A percentile compares a stretch with the other conserved stretches of the same genome.
These are phyloP conservation scores for Colletotrichum tanaceti DNA, from an alignment of 2,329 filamentous ascomycete genomes.

Conservation along the genomic window DNA sequence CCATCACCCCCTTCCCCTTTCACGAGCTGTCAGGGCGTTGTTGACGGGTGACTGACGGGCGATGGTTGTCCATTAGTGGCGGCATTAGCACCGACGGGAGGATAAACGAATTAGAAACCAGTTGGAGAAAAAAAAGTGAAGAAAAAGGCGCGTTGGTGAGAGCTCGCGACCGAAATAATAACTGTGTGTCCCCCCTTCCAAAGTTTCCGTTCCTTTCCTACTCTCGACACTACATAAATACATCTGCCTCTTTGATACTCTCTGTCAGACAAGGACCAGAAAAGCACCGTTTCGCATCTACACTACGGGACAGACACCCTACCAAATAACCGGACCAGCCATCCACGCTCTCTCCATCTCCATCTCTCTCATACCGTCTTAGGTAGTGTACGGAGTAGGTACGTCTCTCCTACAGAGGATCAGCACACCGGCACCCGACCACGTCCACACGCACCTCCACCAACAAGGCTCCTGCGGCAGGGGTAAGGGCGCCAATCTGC, in stretches of 20 bases:
- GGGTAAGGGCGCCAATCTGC: constrained; percentile 29
- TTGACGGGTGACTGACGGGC: constrained; percentile 29
- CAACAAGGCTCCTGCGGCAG: constrained; percentile 31
- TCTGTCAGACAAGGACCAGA: not conserved
- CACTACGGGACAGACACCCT: constrained; percentile 10
- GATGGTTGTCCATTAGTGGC: constrained; percentile 16
- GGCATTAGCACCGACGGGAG: constrained; percentile 4
- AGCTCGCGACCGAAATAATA: not conserved
- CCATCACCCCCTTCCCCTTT: not conserved
- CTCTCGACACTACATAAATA: not conserved
- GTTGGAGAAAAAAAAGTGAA: not conserved
- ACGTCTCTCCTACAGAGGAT: constrained; percentile 7
- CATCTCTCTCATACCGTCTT: not conserved
- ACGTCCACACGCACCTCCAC: not conserved
- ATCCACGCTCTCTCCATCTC: constrained; percentile 2
- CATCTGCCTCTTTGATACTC: not conserved
- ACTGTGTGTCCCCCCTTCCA: not conserved
- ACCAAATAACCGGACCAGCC: constrained; percentile 12
- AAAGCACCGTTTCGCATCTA: constrained; percentile 9
- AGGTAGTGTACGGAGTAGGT: too few relatives aligned
- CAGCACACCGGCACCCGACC: constrained; percentile 24
- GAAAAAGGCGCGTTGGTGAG: too few relatives aligned
- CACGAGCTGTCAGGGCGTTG: constrained; percentile 22
- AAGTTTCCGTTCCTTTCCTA: not conserved
- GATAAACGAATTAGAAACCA: not conserved